Evolutionary conservation across 495 filamentous ascomycete species (phyloP), one percentile per base, ranked within the genome.

Genomic region (Lophiotrema nucula): DNA sequence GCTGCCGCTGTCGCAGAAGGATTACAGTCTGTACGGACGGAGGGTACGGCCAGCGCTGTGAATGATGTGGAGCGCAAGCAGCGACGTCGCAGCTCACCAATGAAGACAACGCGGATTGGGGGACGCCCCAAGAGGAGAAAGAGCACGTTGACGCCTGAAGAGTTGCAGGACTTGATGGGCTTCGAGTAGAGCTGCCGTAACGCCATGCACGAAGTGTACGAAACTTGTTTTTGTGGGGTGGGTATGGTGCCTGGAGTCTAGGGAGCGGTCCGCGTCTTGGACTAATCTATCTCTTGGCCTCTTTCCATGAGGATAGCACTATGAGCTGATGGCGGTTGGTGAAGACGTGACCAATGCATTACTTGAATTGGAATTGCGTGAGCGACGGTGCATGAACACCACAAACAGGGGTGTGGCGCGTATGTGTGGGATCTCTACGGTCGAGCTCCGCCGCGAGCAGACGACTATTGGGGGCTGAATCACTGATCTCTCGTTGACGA

Each of bases 81-180:
- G 26, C 42, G 53, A 22, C 28, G 26, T n/a, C 37, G 47, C 6
- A 38, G 56, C 31, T 66, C 66, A 13, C 62, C 62, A 27, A 53
- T 65, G 56, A 72, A 69, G 66, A 73, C 31, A 35, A 35, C 71
- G 51, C 53, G 63, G 51, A 70, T 75, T 54, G 49, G 56, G 21
- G 72, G 72, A 13, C 55, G 72, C 24, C 68, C 72, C 47, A 71
- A 56, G 61, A 66, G 67, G 57, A 66, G 69, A 57, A 68, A 75
- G 68, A 73, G 71, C 53, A 75, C 72, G 48, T 57, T 75, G 52
- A 75, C 57, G 50, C 70, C 71, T 25, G 72, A 71, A 39, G 72
- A 75, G 65, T 53, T 75, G 64, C 60, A 72, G 63, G 47, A 48
- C 25, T 28, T 68, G 46, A 19, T 68, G 13, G 52, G 62, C 1